phyloP scores from a whole-genome alignment of 2,329 filamentous ascomycete genomes.

The Zymoseptoria tritici region DNA sequence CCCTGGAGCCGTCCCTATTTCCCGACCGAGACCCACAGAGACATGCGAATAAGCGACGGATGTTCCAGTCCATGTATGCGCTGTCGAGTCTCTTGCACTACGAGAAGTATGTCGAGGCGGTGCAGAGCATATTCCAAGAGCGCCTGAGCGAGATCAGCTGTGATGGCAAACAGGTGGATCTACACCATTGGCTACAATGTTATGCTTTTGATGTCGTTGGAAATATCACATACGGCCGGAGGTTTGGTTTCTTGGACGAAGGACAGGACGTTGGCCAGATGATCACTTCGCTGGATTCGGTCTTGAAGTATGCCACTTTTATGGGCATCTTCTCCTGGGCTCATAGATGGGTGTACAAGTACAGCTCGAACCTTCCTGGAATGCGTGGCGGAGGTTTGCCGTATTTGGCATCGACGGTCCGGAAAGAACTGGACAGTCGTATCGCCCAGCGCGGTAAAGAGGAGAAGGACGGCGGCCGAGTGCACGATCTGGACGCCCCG shows the following conservation, averaged over 20 bases:
- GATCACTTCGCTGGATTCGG: constrained; percentile 10
- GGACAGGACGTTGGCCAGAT: constrained; percentile 28
- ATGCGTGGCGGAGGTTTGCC: constrained; percentile 10
- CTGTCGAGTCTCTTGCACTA: constrained; percentile 18
- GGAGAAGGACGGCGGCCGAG: constrained; percentile 5
- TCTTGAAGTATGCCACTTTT: constrained; percentile 8
- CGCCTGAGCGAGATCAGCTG: constrained; percentile 10
- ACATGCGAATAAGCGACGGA: constrained; percentile 14
- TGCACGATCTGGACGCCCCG: constrained; percentile 5
- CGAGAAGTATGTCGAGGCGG: constrained; percentile 16
- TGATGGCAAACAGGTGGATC: constrained; percentile 9
- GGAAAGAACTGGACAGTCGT: constrained; percentile 6
- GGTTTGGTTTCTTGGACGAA: constrained; percentile 33
- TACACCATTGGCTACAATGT: constrained; percentile 24
- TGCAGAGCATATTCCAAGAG: constrained; percentile 9
- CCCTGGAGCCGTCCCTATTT: constrained; percentile 11
- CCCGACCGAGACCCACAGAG: constrained; percentile 12
- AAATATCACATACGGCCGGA: constrained; percentile 28
- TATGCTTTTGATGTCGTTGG: constrained; percentile 39
- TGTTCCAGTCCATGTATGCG: constrained; percentile 19
- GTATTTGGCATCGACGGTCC: constrained; percentile 10
- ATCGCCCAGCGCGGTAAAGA: constrained; percentile 3
- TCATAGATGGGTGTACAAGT: constrained; percentile 10
- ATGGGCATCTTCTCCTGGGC: constrained; percentile 13
- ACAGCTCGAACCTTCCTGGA: constrained; percentile 9